Evolutionary conservation across 441 rosid species (phyloP).

Genomic region (Omphalea diandra): DNA sequence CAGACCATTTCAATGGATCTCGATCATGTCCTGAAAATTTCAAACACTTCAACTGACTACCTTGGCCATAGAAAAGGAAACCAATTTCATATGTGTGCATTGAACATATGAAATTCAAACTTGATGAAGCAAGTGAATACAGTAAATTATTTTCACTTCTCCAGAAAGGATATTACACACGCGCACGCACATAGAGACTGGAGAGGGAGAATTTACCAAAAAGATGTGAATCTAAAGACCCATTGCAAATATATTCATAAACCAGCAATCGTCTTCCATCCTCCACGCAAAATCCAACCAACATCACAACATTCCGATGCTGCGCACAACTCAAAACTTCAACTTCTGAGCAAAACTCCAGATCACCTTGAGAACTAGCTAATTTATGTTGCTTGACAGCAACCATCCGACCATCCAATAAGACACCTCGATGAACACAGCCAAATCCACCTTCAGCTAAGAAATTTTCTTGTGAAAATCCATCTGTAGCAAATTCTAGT

Average conservation of each 20-base stretch:
- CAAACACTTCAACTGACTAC: conserved; percentile 7
- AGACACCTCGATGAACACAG: conserved; percentile 86
- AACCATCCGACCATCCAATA: conserved; percentile 82
- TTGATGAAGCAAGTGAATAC: too few species aligned
- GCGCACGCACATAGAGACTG: too few species aligned
- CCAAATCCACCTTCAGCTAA: conserved; percentile 99
- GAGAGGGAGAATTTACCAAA: conserved; percentile 65
- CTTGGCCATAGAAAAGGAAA: conserved; percentile 4
- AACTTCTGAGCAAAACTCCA: conserved; percentile 96
- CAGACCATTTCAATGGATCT: conserved; percentile 69
- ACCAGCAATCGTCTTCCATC: conserved; percentile 90
- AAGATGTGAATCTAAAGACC: conserved; percentile 91
- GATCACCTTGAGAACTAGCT: conserved; percentile 97
- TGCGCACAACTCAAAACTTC: conserved; percentile 99
- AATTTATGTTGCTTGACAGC: conserved; percentile 95
- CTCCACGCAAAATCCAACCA: conserved; percentile 94
- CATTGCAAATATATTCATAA: conserved; percentile 95
- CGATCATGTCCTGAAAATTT: conserved; percentile 48
- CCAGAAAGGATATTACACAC: too few species aligned
- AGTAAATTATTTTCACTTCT: too few species aligned
- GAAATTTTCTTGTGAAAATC: conserved; percentile 85
- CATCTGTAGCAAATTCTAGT: conserved; percentile 82
- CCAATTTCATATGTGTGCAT: neutral
- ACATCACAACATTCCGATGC: conserved; percentile 91
- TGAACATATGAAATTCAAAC: conserved; percentile 4